Evolutionary conservation across 129 eudicot genomes (phyloP).

Genomic region (Flaveria trinervia): DNA sequence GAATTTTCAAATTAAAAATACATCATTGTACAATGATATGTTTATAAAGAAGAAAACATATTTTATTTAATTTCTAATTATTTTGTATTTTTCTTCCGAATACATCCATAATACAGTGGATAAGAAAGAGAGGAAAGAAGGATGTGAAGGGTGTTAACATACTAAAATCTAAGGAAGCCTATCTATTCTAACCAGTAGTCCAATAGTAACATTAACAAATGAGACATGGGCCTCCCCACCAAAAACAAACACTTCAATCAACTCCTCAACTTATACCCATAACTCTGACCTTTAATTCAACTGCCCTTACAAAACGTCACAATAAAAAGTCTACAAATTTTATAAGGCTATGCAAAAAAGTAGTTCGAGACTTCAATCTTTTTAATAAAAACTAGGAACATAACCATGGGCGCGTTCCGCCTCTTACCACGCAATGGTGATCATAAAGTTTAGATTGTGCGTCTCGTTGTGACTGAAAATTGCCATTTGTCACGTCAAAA

Average conservation of each 20-base stretch:
- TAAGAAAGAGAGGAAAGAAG: neutral
- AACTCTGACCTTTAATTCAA: slow-evolving; percentile 15
- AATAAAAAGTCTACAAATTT: neutral
- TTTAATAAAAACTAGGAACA: no score
- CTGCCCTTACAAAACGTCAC: neutral
- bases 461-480: no score
- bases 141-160: slow-evolving; percentile 26
- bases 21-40: no score
- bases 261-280: slow-evolving; percentile 33
- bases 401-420: no score
- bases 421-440: no score
- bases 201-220: slow-evolving; percentile 5
- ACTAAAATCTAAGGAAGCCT: slow-evolving; percentile 38
- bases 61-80: no score
- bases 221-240: slow-evolving; percentile 25
- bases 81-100: no score
- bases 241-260: slow-evolving; percentile 34
- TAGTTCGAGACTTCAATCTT: neutral
- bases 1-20: no score
- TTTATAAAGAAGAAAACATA: no score
- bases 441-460: no score
- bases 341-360: neutral
- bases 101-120: neutral
- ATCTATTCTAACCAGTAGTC: neutral
- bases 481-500: no score